Evolutionary conservation across 768 basidiomycete species (phyloP), one percentile per base, ranked within the genome.

Genomic region (Lanmaoa rubissima): DNA sequence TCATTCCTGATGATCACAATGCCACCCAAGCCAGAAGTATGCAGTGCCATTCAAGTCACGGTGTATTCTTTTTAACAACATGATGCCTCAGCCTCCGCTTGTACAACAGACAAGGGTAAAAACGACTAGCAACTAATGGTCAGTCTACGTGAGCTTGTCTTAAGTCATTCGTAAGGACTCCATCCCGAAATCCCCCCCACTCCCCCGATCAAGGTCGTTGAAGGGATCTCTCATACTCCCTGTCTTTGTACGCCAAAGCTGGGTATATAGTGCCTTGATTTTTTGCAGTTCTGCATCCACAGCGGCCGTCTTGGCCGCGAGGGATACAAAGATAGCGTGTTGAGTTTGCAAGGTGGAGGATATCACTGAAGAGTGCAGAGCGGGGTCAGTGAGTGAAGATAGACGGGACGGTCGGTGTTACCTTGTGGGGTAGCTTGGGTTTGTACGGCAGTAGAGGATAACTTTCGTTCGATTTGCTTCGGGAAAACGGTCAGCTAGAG

Each of bases 141-240:
- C 40, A 13, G 12, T 13, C 43, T 40, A 9, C 10, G 5, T 54
- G 50, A 64, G 11, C 19, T 6, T n/a, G 17, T 17, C 19, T 66
- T 46, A 71, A 17, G 58, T 57, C 45, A 67, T 44, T 8, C 57
- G 67, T 48, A 72, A 44, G 0, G 70, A 64, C 31, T 72, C 70
- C 62, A 82, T 65, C 39, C 81, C 81, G 45, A 82, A 77, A 46
- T 81, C 81, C 16, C 68, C 67, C 12, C 73, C 74, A 38, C 54
- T 66, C 2, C 75, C 74, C n/a, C 75, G 71, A 57, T 74, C 74
- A 28, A 72, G 65, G 34, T 78, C 78, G 61, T 86, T 84, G 67
- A 93, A 94, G 9, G 92, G 92, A 69, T 93, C 90, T 56, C 91
- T 77, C 71, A 86, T 84, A 63, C 90, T 92, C 32, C 91, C 91